Evolutionary conservation across 495 filamentous ascomycete genomes (phyloP), one percentile per base, ranked within the genome.

Genomic region (Aspergillus leporis): DNA sequence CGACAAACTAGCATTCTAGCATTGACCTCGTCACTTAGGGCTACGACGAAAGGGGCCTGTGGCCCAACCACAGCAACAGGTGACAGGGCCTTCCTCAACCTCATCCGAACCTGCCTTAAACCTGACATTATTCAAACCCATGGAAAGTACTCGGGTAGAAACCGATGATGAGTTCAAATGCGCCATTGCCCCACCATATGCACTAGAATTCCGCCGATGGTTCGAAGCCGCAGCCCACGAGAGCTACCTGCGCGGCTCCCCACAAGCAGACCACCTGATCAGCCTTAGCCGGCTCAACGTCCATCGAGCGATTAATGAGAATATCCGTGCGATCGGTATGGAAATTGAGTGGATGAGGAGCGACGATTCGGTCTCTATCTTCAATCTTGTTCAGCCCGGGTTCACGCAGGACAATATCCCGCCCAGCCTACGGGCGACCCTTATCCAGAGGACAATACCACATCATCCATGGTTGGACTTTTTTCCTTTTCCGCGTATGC

Each of bases 341-440:
- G 36, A 23, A 6, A 3, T 21, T 3, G 47, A 50, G 7, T 61
- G 59, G 59, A 59, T 51, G 48, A 21, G 10, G 1, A 18, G 19
- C 19, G 58, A 61, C 19, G 55, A 61, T 14, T 2, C 51, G 0
- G 5, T 65, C 5, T 61, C 59, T 5, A 61, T 61, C 13, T 65
- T 59, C 40, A 61, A 61, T 16, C 4, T 61, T 16, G 1, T 23
- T 4, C 40, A 38, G n/a, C 62, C 53, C 1, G 14, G 40, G 4
- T 55, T 16, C 30, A 4, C 14, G 1, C 36, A 51, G 31, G 48
- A 47, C 5, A 32, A 13, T 3, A 60, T 62, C 8, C 74, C 78
- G 0, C 55, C 64, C 0, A 66, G 66, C 49, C 62, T 81, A 4
- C 66, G 70, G 0, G 74, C 76, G 7, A 81, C 78, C 0, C 38